Evolutionary conservation across 805 yeast genomes (phyloP), one percentile per base, ranked within the genome.

Genomic region (Ogataea nitratoaversa): DNA sequence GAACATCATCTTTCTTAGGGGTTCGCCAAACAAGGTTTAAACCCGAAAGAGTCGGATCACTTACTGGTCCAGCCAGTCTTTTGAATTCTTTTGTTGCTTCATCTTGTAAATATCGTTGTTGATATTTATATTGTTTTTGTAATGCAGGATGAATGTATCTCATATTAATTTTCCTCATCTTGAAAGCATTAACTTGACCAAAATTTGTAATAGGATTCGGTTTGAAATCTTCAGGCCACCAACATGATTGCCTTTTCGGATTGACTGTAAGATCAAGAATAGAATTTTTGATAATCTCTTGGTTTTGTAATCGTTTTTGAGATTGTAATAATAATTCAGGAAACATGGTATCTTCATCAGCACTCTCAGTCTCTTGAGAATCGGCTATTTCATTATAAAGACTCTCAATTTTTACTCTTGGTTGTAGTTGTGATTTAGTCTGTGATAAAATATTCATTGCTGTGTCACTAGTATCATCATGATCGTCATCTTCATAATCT

Each of bases 151-250:
- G 61, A 9, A 47, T 50, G 9, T 36, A 41, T 18, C 42, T 29
- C 3, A 46, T 27, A 13, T 42, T 38, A n/a, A 56, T 32, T 34
- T 44, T 52, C 17, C 58, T 44, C 40, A 46, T 42, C 24, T 54
- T 47, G 33, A 55, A 52, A 11, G 59, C 52, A 8, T 41, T 32
- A 13, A 24, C 36, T 19, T 34, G 31, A 1, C 56, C 54, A 34
- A 53, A 52, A 28, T 53, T 52, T 7, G 44, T 40, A 7, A 25
- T 38, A 8, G 65, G 60, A 38, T 64, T 64, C 3, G 59, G 57
- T 29, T 50, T 51, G 49, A 65, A 65, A 38, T 65, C 68, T 40
- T 63, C 68, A 2, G 65, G 59, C 44, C 56, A 60, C 70, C 69
- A 65, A 5, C 49, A 46, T 8, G 60, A 37, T 4, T 50, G 41